phyloP scores from a whole-genome alignment of 1,139 yeast genomes.

The Yamadazyma trypodendri region DNA sequence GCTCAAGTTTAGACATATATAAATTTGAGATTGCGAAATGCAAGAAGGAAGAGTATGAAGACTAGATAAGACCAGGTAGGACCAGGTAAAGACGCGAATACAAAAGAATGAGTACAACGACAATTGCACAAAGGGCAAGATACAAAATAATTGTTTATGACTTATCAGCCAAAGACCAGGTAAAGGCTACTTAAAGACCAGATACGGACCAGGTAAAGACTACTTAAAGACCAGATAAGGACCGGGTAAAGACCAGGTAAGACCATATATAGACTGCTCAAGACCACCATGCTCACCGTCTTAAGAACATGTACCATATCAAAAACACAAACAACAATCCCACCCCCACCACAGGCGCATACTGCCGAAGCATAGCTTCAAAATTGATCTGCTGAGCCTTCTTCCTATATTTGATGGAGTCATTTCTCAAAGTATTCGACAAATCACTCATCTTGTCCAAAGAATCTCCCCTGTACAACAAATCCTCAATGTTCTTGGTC shows the following conservation, averaged over 20 bases:
- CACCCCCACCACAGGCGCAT: slow-evolving; percentile 78
- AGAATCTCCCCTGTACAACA: slow-evolving; percentile 91
- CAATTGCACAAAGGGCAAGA: too few species aligned
- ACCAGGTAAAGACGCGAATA: too few species aligned
- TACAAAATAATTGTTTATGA: too few species aligned
- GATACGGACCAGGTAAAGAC: too few species aligned
- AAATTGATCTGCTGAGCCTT: slow-evolving; percentile 90
- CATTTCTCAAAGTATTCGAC: slow-evolving; percentile 74
- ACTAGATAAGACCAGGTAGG: too few species aligned
- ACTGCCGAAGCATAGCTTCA: slow-evolving; percentile 84
- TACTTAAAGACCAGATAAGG: too few species aligned
- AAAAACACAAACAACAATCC: slow-evolving; percentile 73
- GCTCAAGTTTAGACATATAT: not conserved
- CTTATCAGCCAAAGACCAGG: too few species aligned
- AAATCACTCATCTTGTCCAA: slow-evolving; percentile 90
- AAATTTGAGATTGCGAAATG: not conserved
- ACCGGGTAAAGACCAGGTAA: too few species aligned
- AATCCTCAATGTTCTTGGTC: slow-evolving; percentile 94
- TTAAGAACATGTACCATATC: slow-evolving; percentile 76
- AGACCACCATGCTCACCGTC: slow-evolving; percentile 12
- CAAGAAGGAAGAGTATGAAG: not conserved
- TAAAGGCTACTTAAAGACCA: too few species aligned
- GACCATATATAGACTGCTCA: too few species aligned
- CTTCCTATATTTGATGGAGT: slow-evolving; percentile 82
- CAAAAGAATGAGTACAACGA: too few species aligned